Evolutionary conservation across 208 protist genomes (phyloP), one percentile per base, ranked within the genome.

Genomic region (Herpetomonas samuelpessoai): DNA sequence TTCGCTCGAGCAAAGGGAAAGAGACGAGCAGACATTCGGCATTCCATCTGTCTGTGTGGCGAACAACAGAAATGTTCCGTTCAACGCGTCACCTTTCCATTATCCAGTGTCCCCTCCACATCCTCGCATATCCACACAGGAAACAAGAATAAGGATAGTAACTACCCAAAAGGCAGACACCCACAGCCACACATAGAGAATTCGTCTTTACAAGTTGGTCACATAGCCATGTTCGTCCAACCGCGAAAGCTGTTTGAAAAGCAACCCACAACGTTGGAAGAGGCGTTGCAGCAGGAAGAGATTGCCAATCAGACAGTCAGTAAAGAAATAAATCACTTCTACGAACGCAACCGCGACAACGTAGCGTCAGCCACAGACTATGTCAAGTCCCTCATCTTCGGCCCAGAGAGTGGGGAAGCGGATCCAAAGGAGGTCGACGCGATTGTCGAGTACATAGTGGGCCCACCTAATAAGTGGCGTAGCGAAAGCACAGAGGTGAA

Each of bases 371-470:
- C 85, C 30, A 72, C 50, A 14, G 65, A 72, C 55, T 61, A 68
- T 28, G 18, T 88, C 31, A 58, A 72, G 7, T 54, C 53, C 16
- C 22, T 88, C 3, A 68, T 86, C 0, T 86, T 86, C 51, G 67
- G 70, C 4, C 57, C 26, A 7, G 68, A 84, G 10, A 66, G 77
- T 14, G 49, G 39, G 10, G 61, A 35, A 2, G 71, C 57, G 0
- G 65, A 48, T 1, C 45, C 57, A 29, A 35, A 55, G 12, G 71
- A 88, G 26, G 61, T 81, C 26, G 68, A 74, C 24, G 68, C 68
- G 1, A 79, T 75, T 45, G 54, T 77, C 18, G 66, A 77, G 41
- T 83, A 87, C 52, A 78, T 86, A 45, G 65, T 69, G 0, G 71
- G 75, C 0, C 25, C 67, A 19, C 49, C 57, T 12, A 65, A 60